Evolutionary conservation across 2,329 filamentous ascomycete genomes (phyloP).

Genomic region (Clonostachys solani): DNA sequence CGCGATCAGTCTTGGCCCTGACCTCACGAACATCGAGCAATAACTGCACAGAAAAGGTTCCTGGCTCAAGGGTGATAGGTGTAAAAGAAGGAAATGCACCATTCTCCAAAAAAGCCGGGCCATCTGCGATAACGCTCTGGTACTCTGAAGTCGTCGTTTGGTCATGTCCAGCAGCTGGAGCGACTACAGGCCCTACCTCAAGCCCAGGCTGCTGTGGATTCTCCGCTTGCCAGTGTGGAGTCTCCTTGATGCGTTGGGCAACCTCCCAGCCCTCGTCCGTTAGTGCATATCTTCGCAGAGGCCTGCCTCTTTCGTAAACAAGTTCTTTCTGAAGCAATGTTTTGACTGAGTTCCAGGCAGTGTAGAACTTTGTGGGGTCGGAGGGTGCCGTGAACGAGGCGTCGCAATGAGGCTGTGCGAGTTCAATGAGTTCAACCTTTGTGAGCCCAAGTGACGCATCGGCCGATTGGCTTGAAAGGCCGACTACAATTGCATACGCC

Average conservation of each 20-base stretch:
- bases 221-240: constrained; percentile 27
- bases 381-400: constrained; percentile 65
- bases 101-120: constrained; percentile 16
- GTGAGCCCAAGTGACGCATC: constrained; percentile 50
- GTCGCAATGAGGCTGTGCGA: constrained; percentile 69
- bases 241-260: constrained; percentile 58
- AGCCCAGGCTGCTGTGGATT: constrained; percentile 4
- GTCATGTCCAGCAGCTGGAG: neutral
- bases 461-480: constrained; percentile 56
- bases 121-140: constrained; percentile 1
- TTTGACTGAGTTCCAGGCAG: constrained; percentile 81
- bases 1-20: constrained; percentile 65
- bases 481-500: constrained; percentile 67
- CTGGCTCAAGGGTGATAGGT: constrained; percentile 58
- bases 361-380: constrained; percentile 68
- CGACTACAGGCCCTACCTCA: neutral
- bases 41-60: constrained; percentile 67
- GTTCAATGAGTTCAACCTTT: constrained; percentile 64
- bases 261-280: constrained; percentile 79
- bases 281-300: constrained; percentile 62
- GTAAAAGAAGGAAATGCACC: constrained; percentile 40
- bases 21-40: constrained; percentile 74
- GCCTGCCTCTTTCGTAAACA: constrained; percentile 67
- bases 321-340: constrained; percentile 69
- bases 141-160: neutral